Percentiles rank a stretch among this genome's conserved stretches.
These are phyloP conservation scores for Metarhizium humberi DNA, from an alignment of 2,329 filamentous ascomycete species.

Conservation along the genomic window DNA sequence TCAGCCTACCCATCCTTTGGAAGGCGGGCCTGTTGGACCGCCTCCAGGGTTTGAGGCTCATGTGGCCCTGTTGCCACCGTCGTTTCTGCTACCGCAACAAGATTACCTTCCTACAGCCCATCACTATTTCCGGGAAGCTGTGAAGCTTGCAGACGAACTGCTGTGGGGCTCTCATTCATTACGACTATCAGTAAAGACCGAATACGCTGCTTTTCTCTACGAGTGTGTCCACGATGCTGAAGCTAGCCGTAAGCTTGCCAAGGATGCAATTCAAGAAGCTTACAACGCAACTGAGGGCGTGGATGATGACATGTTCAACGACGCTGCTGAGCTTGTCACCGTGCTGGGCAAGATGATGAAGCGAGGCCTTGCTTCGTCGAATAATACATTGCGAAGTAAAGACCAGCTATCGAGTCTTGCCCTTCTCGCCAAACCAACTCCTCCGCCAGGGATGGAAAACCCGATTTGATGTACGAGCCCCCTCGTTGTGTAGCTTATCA, in stretches of 20 bases:
- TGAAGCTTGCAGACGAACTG: conserved; percentile 61
- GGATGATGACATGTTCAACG: conserved; percentile 90
- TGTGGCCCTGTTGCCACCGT: conserved; percentile 38
- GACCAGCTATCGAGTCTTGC: conserved; percentile 21
- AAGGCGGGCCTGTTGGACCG: conserved; percentile 49
- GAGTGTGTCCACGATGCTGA: conserved; percentile 82
- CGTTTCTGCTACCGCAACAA: conserved; percentile 69
- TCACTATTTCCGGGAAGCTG: conserved; percentile 70
- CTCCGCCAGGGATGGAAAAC: conserved; percentile 33
- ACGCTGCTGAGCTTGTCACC: conserved; percentile 80
- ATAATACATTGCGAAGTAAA: conserved; percentile 22
- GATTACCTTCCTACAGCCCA: conserved; percentile 80
- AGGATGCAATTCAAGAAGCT: conserved; percentile 77
- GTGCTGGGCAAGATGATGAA: conserved; percentile 85
- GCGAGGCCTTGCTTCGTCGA: conserved; percentile 46
- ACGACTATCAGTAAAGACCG: conserved; percentile 80
- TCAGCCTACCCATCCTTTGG: conserved; percentile 39
- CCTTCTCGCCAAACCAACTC: conserved; percentile 11
- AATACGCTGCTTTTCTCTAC: conserved; percentile 88
- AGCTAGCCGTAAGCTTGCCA: conserved; percentile 65
- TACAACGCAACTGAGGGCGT: conserved; percentile 87
- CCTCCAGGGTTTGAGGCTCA: conserved; percentile 44
- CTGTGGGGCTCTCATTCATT: conserved; percentile 86
- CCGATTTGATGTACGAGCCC: conserved; percentile 23
- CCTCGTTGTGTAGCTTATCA: neutral